phyloP scores from a whole-genome alignment of 495 filamentous ascomycete genomes.

The Letharia columbiana region DNA sequence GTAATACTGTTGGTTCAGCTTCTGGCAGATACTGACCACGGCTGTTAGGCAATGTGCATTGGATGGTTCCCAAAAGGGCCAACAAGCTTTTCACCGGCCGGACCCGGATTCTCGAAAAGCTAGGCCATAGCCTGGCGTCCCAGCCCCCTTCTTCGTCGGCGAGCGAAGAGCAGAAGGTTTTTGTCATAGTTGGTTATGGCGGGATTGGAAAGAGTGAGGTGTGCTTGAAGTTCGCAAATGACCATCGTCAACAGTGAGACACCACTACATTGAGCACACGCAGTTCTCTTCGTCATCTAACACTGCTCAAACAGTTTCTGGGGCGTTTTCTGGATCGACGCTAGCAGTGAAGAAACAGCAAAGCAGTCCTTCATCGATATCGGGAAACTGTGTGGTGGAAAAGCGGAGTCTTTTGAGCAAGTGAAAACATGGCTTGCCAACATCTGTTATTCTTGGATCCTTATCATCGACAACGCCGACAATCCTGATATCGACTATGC shows the following conservation, averaged over 20 bases:
- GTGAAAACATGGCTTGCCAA: conserved; percentile 30
- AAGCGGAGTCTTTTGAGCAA: conserved; percentile 22
- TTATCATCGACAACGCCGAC: conserved; percentile 44
- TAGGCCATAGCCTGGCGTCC: not conserved
- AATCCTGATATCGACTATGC: conserved; percentile 30
- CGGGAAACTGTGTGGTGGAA: conserved; percentile 18
- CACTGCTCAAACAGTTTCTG: conserved; percentile 30
- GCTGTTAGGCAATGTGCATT: not conserved
- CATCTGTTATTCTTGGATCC: conserved; percentile 31
- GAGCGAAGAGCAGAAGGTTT: conserved; percentile 12
- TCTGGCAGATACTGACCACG: not conserved
- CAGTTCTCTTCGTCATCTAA: not conserved
- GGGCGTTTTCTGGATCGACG: conserved; percentile 41
- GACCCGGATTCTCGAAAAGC: not conserved
- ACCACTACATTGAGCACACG: conserved; percentile 10
- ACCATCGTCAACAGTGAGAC: conserved; percentile 23
- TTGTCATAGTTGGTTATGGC: conserved; percentile 32
- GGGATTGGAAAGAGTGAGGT: conserved; percentile 36
- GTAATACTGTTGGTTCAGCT: not conserved
- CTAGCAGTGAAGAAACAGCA: conserved; percentile 25
- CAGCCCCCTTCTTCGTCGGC: not conserved
- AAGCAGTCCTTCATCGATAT: conserved; percentile 27
- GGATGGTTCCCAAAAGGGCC: not conserved
- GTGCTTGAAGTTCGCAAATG: conserved; percentile 32
- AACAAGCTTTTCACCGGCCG: not conserved